Evolutionary conservation across 768 basidiomycete species (phyloP).

Genomic region (Podaxis sp.): DNA sequence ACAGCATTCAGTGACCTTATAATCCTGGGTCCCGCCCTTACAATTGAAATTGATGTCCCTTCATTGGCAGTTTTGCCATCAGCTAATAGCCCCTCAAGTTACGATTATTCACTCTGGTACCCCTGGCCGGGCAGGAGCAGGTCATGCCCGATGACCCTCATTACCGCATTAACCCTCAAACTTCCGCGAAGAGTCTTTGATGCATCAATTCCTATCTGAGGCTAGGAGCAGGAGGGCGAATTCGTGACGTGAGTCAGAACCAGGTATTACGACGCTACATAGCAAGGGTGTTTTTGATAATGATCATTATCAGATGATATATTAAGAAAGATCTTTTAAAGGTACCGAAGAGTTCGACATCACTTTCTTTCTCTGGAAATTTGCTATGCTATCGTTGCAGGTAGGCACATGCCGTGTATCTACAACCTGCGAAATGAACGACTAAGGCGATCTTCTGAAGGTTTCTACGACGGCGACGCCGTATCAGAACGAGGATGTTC

Average conservation of each 20-base stretch:
- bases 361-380: background rate
- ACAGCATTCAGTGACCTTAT: no score
- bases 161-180: background rate
- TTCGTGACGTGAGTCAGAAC: no score
- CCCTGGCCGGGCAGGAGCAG: no score
- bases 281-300: background rate
- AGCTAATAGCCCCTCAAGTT: no score
- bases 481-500: slow-evolving; percentile 5
- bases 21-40: no score
- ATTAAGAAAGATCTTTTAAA: background rate
- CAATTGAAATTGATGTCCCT: no score
- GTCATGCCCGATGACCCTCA: background rate
- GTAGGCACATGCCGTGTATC: background rate
- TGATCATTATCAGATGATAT: background rate
- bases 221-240: no score
- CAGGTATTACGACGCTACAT: background rate
- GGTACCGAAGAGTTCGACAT: background rate
- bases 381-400: background rate
- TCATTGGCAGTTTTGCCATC: no score
- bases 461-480: slow-evolving; percentile 3
- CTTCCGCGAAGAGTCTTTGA: no score
- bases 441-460: background rate
- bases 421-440: background rate
- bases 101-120: no score
- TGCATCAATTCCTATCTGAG: no score